Percentiles rank a stretch among this genome's conserved stretches.
Evolutionary conservation across 106 monocot species (phyloP).

Genomic region (Allium sativum): DNA sequence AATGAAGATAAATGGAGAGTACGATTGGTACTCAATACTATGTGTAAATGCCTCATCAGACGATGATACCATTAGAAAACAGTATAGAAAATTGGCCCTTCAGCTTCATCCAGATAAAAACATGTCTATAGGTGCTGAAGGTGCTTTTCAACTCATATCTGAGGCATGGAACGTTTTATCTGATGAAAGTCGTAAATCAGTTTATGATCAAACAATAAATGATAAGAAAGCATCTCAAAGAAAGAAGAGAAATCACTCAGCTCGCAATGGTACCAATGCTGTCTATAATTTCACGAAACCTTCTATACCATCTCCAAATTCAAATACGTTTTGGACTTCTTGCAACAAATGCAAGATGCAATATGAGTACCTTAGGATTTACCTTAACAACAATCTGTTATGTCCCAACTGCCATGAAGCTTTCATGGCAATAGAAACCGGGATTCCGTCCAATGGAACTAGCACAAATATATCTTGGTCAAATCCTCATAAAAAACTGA

Average conservation of each 20-base stretch:
- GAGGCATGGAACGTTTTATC: constrained; percentile 55
- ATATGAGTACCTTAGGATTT: constrained; percentile 59
- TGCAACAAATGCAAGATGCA: constrained; percentile 62
- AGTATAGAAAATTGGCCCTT: constrained; percentile 69
- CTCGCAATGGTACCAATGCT: constrained; percentile 15
- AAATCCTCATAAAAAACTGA: constrained; percentile 6
- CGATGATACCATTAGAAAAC: constrained; percentile 60
- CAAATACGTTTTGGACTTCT: constrained; percentile 56
- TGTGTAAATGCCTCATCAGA: constrained; percentile 32
- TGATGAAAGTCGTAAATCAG: constrained; percentile 25
- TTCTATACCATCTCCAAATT: background rate
- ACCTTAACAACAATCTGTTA: constrained; percentile 60
- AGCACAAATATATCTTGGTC: constrained; percentile 26
- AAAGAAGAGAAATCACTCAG: background rate
- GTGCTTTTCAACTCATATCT: constrained; percentile 65
- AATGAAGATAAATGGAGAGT: constrained; percentile 29
- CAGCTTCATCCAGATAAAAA: constrained; percentile 73
- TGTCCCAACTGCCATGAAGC: constrained; percentile 66
- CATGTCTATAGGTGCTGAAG: constrained; percentile 66
- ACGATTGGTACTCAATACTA: constrained; percentile 50
- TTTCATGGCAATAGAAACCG: constrained; percentile 45
- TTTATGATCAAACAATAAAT: constrained; percentile 45
- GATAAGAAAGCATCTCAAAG: constrained; percentile 10
- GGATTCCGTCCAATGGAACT: constrained; percentile 26
- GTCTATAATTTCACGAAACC: constrained; percentile 14